Base-by-base conservation (phyloP, 805 yeast genomes). In the Suhomyces tanzawaensis region DNA sequence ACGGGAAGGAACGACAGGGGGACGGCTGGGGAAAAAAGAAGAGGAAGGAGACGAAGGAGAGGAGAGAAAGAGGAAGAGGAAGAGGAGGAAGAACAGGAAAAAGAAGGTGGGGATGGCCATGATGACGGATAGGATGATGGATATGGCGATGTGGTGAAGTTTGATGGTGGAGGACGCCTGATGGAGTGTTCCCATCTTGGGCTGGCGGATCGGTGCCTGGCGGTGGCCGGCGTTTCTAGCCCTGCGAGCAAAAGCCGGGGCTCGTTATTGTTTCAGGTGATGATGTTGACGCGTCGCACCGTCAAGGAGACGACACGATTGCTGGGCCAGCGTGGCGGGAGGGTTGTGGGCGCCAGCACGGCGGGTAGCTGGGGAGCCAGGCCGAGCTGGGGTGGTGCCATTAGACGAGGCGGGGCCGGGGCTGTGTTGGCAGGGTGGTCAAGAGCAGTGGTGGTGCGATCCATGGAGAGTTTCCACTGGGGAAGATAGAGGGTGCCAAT, bases 251-350 rank as follows among this genome's bases (percentile, higher is more conserved):
- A 21, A 7, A 21, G 9, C 24, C 7, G 6, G 27, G 27, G 27
- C 27, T 24, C 27, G 27, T 7, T 24, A 24, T 24, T 24, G 27
- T 24, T 24, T 24, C 27, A 24, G 27, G 7, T 24, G n/a, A 12
- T 24, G 27, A 24, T 32, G 26, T 32, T 32, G 34, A 32, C 34
- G 34, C 34, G 34, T 32, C 22, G 24, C 33, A 29, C 19, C 33
- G 33, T 30, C 33, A 21, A 13, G 6, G 7, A 24, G 27, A 24
- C 27, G 27, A 24, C 13, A 13, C 23, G 23, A 9, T 21, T 7
- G 9, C 23, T 21, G 23, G 9, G 23, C 7, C 23, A 21, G 9
- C 9, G 9, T 21, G 23, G n/a, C n/a, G n/a, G n/a, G n/a, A n/a
- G n/a, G n/a, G n/a, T n/a, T n/a, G n/a, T n/a, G n/a, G n/a, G n/a